Base-by-base conservation (phyloP, 352 stramenopile genomes). In the Phytophthora tubulina region DNA sequence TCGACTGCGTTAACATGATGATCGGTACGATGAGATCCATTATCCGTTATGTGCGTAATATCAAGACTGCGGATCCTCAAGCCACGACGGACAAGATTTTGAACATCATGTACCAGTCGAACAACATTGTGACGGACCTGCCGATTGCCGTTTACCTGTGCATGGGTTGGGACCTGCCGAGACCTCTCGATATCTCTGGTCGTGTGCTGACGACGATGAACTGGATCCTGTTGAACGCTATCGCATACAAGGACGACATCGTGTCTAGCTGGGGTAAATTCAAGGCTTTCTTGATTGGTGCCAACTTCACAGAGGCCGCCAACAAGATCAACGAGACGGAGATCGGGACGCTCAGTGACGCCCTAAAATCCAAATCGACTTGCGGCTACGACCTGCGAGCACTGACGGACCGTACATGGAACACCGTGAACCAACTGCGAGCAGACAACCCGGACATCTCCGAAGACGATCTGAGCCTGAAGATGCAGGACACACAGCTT, bases 81-180 rank as follows among this genome's bases (percentile, higher is more conserved):
- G 79, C 76, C 17, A 81, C 85, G 30, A 69, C 78, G 17, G 73
- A 84, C 36, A 80, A 91, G 72, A 65, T 91, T 46, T 10, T 82
- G 32, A 81, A 75, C 44, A 61, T 90, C n/a, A 38, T 93, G 39
- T 75, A 73, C 62, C 86, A 93, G 67, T 82, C 81, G 6, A 69
- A 93, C 64, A 83, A 91, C 17, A 73, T 81, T 2, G 66, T 89
- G 5, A 79, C 75, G 39, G 85, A 93, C 38, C 48, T 91, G 44
- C 85, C 85, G 0, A 71, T 85, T n/a, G 84, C 80, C 2, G 72
- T 89, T 15, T 67, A 77, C 41, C 76, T 81, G 8, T 91, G 85
- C 38, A 64, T 85, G 33, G 78, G 82, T 0, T 36, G 77, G 5
- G 49, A 75, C 0, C 35, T 69, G 10, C 75, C 79, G 0, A 51